A percentile compares a stretch with the other conserved stretches of the same genome.
These are phyloP conservation scores for Sphagnum fallax DNA, from an alignment of 228 moss, liverwort and hornwort species.

Conservation along the genomic window DNA sequence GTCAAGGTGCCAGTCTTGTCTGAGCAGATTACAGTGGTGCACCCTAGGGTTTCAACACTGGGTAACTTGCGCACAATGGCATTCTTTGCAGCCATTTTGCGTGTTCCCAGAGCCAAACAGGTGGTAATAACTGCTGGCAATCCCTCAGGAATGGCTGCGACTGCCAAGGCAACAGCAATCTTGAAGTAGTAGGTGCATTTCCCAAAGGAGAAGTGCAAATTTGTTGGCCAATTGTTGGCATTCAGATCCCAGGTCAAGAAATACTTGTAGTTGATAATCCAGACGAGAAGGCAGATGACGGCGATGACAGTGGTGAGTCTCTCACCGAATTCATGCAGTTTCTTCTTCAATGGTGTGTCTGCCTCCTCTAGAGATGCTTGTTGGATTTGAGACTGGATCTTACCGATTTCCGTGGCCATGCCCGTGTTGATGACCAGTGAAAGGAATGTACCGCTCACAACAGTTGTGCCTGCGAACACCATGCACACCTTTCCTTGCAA, in stretches of 20 bases:
- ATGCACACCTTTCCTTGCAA: constrained; percentile 58
- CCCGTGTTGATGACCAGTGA: constrained; percentile 49
- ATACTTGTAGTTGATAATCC: constrained; percentile 65
- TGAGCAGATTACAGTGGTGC: constrained; percentile 58
- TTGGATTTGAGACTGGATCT: constrained; percentile 58
- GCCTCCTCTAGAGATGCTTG: constrained; percentile 35
- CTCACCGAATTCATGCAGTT: constrained; percentile 54
- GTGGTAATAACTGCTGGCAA: constrained; percentile 67
- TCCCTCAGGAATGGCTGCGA: constrained; percentile 65
- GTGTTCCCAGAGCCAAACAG: constrained; percentile 61
- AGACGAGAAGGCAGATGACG: constrained; percentile 53
- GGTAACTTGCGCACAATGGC: constrained; percentile 63
- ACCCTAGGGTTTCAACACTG: constrained; percentile 59
- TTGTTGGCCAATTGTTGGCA: constrained; percentile 20
- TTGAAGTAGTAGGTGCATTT: constrained; percentile 61
- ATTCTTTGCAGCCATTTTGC: constrained; percentile 62
- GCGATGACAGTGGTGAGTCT: constrained; percentile 48
- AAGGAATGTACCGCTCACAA: constrained; percentile 42
- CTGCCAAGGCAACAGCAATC: constrained; percentile 56
- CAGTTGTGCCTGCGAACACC: constrained; percentile 64
- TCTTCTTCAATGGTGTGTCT: constrained; percentile 45
- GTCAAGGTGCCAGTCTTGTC: constrained; percentile 59
- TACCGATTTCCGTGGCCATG: constrained; percentile 62
- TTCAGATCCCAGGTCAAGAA: constrained; percentile 47
- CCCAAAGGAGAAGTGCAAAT: constrained; percentile 36